Evolutionary conservation across 2,329 filamentous ascomycete species (phyloP).

Genomic region (Diaporthe citriasiana): DNA sequence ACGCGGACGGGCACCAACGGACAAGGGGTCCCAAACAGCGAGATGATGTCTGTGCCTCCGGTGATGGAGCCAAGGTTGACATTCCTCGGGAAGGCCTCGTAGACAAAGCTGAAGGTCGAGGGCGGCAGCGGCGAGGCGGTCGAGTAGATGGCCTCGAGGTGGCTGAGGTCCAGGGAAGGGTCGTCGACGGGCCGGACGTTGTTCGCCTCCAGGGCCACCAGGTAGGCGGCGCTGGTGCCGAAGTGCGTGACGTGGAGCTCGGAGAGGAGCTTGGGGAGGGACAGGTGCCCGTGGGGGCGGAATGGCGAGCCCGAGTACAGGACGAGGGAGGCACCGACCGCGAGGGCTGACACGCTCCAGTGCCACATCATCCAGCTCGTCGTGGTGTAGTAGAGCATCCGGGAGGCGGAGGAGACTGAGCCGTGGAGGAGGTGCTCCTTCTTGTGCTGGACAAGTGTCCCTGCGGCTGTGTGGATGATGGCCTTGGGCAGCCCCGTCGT

Average conservation of each 20-base stretch:
- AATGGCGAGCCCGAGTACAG: conserved; percentile 96
- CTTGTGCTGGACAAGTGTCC: conserved; percentile 95
- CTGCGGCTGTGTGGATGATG: conserved; percentile 91
- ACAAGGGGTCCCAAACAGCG: conserved; percentile 89
- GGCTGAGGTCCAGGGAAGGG: conserved; percentile 68
- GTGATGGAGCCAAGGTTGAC: conserved; percentile 95
- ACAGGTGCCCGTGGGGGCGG: conserved; percentile 81
- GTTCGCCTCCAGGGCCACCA: conserved; percentile 90
- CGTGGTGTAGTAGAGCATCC: conserved; percentile 94
- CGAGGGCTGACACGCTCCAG: conserved; percentile 90
- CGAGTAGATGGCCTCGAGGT: conserved; percentile 89
- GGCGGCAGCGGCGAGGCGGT: conserved; percentile 94
- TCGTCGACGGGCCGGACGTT: conserved; percentile 71
- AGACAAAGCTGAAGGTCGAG: conserved; percentile 92
- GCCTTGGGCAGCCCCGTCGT: conserved; percentile 92
- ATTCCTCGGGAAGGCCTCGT: conserved; percentile 82
- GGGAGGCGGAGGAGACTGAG: conserved; percentile 79
- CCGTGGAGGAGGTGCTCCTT: conserved; percentile 94
- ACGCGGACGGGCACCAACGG: conserved; percentile 79
- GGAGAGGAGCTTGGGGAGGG: conserved; percentile 85
- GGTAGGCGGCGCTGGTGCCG: conserved; percentile 93
- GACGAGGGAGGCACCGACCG: conserved; percentile 84
- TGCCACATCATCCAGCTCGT: conserved; percentile 99
- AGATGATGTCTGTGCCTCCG: conserved; percentile 96
- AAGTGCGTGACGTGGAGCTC: conserved; percentile 90